These are phyloP conservation scores for Colletotrichum chlorophyti DNA, from an alignment of 2,329 filamentous ascomycete species.

Conservation along the genomic window DNA sequence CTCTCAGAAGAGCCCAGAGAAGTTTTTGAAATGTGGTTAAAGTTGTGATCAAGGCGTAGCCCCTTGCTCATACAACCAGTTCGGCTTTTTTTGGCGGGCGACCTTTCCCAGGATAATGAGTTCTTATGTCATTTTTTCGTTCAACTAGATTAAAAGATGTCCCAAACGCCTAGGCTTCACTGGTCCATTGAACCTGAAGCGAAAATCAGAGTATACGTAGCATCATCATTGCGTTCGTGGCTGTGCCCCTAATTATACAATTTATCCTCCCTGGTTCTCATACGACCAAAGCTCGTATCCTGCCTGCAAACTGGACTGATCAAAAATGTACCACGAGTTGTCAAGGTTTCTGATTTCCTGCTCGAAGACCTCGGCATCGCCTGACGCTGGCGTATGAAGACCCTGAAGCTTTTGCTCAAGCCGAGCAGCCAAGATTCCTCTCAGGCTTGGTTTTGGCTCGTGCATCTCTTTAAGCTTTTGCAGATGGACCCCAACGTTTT, in stretches of 20 bases:
- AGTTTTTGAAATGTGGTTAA: too few relatives aligned
- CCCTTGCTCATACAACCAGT: too few relatives aligned
- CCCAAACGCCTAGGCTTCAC: too few relatives aligned
- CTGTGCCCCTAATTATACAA: background rate
- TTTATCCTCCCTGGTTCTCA: conserved; percentile 10
- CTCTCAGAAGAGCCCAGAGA: too few relatives aligned
- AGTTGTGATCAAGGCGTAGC: too few relatives aligned
- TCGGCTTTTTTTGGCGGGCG: too few relatives aligned
- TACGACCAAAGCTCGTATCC: conserved; percentile 31
- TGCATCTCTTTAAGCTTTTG: conserved; percentile 37
- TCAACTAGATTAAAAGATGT: too few relatives aligned
- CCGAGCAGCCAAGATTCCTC: conserved; percentile 32
- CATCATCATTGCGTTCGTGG: too few relatives aligned
- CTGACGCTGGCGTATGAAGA: conserved; percentile 33
- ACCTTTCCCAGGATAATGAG: too few relatives aligned
- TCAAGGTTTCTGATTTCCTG: conserved; percentile 29
- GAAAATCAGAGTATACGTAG: background rate
- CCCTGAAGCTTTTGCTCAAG: conserved; percentile 36
- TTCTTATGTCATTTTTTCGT: too few relatives aligned
- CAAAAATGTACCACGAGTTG: conserved; percentile 36
- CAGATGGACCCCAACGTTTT: conserved; percentile 38
- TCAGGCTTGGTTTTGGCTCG: conserved; percentile 34
- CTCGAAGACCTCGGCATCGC: conserved; percentile 14
- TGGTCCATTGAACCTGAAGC: too few relatives aligned
- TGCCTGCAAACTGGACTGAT: conserved; percentile 34